phyloP scores from a whole-genome alignment of 352 stramenopile genomes.

The Phytopythium sindhum region DNA sequence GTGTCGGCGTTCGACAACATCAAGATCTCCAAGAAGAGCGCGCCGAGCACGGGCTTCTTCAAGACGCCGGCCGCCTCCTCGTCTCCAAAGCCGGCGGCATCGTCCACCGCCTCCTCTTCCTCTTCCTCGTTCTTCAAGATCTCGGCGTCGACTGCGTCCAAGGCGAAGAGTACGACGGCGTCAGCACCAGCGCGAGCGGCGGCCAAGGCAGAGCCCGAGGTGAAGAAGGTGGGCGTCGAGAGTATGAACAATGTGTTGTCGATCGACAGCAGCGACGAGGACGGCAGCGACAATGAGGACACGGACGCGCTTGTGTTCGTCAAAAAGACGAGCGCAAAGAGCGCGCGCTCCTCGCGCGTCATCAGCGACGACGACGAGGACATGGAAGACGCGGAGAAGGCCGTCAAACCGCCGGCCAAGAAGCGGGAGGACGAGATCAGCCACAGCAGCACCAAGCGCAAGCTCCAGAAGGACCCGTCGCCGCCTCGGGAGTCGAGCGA shows the following conservation, averaged over 20 bases:
- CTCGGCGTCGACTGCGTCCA: constrained; percentile 15
- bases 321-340: constrained; percentile 30
- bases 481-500: constrained; percentile 18
- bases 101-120: constrained; percentile 4
- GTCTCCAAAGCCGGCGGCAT: constrained; percentile 6
- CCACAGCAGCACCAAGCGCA: constrained; percentile 37
- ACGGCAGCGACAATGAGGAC: constrained; percentile 42
- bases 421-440: constrained; percentile 6
- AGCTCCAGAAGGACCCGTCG: constrained; percentile 21
- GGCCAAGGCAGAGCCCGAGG: constrained; percentile 18
- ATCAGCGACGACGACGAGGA: constrained; percentile 77
- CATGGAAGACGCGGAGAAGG: constrained; percentile 23
- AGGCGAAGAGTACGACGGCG: constrained; percentile 17
- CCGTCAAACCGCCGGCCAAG: constrained; percentile 16
- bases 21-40: constrained; percentile 27
- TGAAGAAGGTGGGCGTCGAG: constrained; percentile 34
- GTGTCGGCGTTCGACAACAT: constrained; percentile 63
- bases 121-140: constrained; percentile 29
- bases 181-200: constrained; percentile 13
- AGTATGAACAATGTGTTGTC: constrained; percentile 70
- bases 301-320: constrained; percentile 67
- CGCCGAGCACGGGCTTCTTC: constrained; percentile 29
- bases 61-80: background rate
- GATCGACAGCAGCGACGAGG: constrained; percentile 66
- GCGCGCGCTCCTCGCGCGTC: constrained; percentile 42